A percentile compares a stretch with the other conserved stretches of the same genome.
phyloP scores from a whole-genome alignment of 768 basidiomycete species.

The Hypholoma sublateritium region DNA sequence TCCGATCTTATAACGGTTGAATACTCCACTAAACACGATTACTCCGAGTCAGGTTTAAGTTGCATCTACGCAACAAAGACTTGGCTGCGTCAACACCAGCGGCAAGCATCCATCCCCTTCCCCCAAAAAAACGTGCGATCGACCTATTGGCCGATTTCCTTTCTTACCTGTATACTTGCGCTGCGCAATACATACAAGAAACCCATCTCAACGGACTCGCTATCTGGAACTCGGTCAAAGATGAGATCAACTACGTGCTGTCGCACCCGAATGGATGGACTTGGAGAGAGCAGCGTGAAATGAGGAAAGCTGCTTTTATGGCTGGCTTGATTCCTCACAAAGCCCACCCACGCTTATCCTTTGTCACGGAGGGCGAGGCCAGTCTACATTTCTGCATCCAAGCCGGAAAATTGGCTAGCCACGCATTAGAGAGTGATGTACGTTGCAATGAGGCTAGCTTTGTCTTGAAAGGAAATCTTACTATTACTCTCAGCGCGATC shows the following conservation, averaged over 20 bases:
- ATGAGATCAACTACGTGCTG: conserved; percentile 48
- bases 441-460: conserved; percentile 22
- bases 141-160: conserved; percentile 53
- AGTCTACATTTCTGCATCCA: conserved; percentile 41
- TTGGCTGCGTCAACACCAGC: neutral
- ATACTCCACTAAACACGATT: neutral
- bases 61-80: conserved; percentile 31
- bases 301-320: conserved; percentile 49
- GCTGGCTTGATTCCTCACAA: conserved; percentile 50
- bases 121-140: conserved; percentile 36
- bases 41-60: conserved; percentile 30
- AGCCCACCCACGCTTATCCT: conserved; percentile 38
- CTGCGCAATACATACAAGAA: conserved; percentile 44
- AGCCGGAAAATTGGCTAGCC: conserved; percentile 10
- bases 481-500: neutral
- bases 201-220: conserved; percentile 39
- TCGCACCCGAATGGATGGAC: conserved; percentile 69
- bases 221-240: conserved; percentile 41
- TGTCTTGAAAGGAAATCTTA: neutral
- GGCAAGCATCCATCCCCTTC: conserved; percentile 36
- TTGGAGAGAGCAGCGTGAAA: conserved; percentile 50
- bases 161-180: conserved; percentile 44
- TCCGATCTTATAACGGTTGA: neutral
- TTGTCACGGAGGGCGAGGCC: conserved; percentile 65
- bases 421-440: conserved; percentile 41